Conservation (phyloP, 768 basidiomycete species). For the Hortiboletus campestris region DNA sequence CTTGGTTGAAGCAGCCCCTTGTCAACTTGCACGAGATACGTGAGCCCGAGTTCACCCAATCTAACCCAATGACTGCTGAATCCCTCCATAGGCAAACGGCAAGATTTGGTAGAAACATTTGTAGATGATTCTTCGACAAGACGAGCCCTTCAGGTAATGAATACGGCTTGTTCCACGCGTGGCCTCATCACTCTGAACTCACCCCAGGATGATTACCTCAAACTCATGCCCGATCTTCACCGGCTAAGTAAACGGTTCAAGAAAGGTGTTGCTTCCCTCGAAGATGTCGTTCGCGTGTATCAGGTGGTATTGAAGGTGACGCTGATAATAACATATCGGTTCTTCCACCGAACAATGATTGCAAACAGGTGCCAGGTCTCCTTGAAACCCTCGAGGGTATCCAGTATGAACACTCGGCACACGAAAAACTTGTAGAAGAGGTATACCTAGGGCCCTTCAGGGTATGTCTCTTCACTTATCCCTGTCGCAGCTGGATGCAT, state of each 20-base stretch:
- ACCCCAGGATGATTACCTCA: slow-evolving; percentile 79
- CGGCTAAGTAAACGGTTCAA: slow-evolving; percentile 91
- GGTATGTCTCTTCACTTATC: slow-evolving; percentile 37
- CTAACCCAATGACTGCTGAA: no score
- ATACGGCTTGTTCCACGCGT: not conserved
- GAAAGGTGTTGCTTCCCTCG: slow-evolving; percentile 76
- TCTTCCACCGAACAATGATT: not conserved
- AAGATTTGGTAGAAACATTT: slow-evolving; percentile 84
- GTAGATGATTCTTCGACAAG: slow-evolving; percentile 75
- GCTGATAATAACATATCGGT: not conserved
- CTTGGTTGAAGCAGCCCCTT: slow-evolving; percentile 95
- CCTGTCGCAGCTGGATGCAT: not conserved
- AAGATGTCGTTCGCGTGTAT: slow-evolving; percentile 95
- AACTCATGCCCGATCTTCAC: slow-evolving; percentile 90
- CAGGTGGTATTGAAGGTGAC: slow-evolving; percentile 84
- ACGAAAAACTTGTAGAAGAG: slow-evolving; percentile 59
- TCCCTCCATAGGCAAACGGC: slow-evolving; percentile 70
- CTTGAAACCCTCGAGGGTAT: slow-evolving; percentile 59
- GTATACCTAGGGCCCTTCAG: slow-evolving; percentile 60
- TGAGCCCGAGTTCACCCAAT: slow-evolving; percentile 42
- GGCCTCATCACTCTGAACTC: not conserved
- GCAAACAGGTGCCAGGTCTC: slow-evolving; percentile 69
- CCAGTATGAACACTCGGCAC: slow-evolving; percentile 45
- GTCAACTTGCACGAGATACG: slow-evolving; percentile 93
- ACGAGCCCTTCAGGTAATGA: slow-evolving; percentile 67